Evolutionary conservation across 2,329 filamentous ascomycete genomes (phyloP).

Genomic region (Purpureocillium lavendulum): DNA sequence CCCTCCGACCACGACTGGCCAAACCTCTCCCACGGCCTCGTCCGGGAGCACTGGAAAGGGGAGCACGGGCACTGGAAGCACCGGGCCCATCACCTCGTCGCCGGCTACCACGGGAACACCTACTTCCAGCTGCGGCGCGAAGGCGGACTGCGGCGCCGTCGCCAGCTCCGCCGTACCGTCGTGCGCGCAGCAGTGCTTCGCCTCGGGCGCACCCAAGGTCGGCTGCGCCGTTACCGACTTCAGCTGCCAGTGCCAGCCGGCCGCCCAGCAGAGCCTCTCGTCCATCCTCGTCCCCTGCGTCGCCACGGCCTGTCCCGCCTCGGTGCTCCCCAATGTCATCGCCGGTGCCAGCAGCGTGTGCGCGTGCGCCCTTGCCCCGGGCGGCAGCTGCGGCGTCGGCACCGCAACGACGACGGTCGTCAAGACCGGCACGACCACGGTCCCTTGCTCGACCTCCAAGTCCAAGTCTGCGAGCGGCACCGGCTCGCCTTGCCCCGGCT

Average conservation of each 20-base stretch:
- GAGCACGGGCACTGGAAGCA: background rate
- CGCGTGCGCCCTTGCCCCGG: constrained; percentile 9
- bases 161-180: constrained; percentile 16
- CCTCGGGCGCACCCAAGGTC: constrained; percentile 13
- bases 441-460: background rate
- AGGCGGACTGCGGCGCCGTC: constrained; percentile 14
- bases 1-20: background rate
- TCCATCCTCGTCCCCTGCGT: constrained; percentile 18
- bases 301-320: constrained; percentile 14
- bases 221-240: constrained; percentile 18
- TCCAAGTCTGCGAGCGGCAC: background rate
- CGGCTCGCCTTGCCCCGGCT: too few species aligned
- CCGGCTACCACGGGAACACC: constrained; percentile 1
- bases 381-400: constrained; percentile 3
- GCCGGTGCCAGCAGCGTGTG: constrained; percentile 15
- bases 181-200: constrained; percentile 18
- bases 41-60: too few species aligned
- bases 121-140: constrained; percentile 8
- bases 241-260: constrained; percentile 17
- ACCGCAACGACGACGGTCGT: constrained; percentile 1
- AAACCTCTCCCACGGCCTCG: too few species aligned
- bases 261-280: constrained; percentile 13
- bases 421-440: background rate
- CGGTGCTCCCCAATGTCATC: constrained; percentile 15
- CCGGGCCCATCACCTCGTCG: background rate